Evolutionary conservation across 1,284 basidiomycete genomes (phyloP).

Genomic region (Leccinum olivaceoglutinosum): DNA sequence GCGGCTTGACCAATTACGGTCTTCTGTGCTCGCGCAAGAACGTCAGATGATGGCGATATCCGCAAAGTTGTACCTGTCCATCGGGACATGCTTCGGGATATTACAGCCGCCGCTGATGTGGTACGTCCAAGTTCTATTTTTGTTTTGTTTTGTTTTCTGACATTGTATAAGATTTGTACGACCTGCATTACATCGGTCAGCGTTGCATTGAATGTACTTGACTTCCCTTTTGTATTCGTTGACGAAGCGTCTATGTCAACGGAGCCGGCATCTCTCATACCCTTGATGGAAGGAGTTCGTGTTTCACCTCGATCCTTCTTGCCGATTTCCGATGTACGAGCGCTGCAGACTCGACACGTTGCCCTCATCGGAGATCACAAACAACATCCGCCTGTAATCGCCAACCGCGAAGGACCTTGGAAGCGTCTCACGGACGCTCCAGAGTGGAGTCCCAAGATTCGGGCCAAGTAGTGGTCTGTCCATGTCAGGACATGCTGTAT

Average conservation of each 20-base stretch:
- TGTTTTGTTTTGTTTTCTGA: constrained; percentile 8
- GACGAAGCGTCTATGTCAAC: constrained; percentile 97
- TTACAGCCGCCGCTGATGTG: constrained; percentile 65
- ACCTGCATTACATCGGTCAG: constrained; percentile 76
- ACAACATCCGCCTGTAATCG: constrained; percentile 89
- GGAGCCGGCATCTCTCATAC: constrained; percentile 82
- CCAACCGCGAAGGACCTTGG: constrained; percentile 73
- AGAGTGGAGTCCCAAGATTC: too few species aligned
- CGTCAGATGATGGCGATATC: constrained; percentile 32
- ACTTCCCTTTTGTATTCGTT: constrained; percentile 91
- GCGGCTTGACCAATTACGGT: constrained; percentile 37
- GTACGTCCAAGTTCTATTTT: constrained; percentile 41
- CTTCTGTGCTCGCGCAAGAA: constrained; percentile 32
- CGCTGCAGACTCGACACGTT: constrained; percentile 65
- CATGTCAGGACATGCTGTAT: too few species aligned
- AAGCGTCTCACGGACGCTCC: constrained; percentile 13
- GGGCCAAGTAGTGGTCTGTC: too few species aligned
- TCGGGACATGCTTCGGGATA: constrained; percentile 53
- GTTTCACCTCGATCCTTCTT: constrained; percentile 9
- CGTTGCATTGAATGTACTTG: constrained; percentile 54
- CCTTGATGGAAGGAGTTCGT: constrained; percentile 84
- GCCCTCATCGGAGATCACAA: constrained; percentile 95
- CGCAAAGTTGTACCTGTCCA: constrained; percentile 42
- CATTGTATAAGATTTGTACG: constrained; percentile 62
- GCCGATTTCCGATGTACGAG: constrained; percentile 15